phyloP scores from a whole-genome alignment of 139 green algal genomes.

The Picochlorum sp. region DNA sequence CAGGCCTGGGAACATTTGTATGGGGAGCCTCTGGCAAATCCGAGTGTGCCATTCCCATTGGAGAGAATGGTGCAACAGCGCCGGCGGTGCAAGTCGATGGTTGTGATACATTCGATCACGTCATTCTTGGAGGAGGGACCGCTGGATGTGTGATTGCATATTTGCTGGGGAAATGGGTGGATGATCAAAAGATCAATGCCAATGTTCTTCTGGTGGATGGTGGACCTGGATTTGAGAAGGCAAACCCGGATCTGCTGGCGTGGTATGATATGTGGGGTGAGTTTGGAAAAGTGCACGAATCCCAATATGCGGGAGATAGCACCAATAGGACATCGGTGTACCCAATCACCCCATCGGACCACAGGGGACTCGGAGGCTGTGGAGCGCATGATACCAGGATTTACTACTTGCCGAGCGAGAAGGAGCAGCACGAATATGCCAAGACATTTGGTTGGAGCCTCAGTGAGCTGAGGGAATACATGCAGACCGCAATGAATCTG shows the following conservation, averaged over 20 bases:
- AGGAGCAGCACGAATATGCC: not conserved
- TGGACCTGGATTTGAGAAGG: not conserved
- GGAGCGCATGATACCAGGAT: slow-evolving; percentile 1
- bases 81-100: not conserved
- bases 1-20: no score
- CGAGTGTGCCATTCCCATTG: not conserved
- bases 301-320: not conserved
- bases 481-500: slow-evolving; percentile 6
- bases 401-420: not conserved
- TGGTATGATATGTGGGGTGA: not conserved
- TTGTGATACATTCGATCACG: not conserved
- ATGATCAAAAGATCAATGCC: slow-evolving; percentile 4
- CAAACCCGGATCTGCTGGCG: not conserved
- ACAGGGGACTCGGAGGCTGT: not conserved
- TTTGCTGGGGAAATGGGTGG: not conserved
- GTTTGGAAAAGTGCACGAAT: slow-evolving; percentile 1
- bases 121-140: slow-evolving; percentile 4
- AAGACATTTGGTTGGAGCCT: not conserved
- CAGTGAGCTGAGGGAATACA: not conserved
- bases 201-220: not conserved
- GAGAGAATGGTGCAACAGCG: not conserved
- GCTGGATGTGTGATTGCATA: slow-evolving; percentile 2
- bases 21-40: no score
- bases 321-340: not conserved
- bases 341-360: slow-evolving; percentile 1